A percentile compares a stretch with the other conserved stretches of the same genome.
These are phyloP conservation scores for Crithidia mellificae DNA, from an alignment of 208 protist species.

Conservation along the genomic window DNA sequence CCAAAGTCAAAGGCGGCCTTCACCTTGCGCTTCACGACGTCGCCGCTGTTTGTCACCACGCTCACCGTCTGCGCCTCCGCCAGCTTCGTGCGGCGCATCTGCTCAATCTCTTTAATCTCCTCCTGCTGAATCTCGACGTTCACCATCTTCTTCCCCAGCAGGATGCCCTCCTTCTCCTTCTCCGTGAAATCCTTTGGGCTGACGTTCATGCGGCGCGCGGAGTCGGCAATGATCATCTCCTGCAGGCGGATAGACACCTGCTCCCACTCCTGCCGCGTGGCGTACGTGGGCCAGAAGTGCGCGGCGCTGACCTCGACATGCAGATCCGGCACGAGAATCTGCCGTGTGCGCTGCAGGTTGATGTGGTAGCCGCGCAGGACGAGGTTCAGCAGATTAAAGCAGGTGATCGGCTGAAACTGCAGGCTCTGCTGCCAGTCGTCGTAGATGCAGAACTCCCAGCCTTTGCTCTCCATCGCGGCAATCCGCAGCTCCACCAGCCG, in stretches of 20 bases:
- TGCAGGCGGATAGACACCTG: conserved; percentile 98
- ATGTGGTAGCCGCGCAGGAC: conserved; percentile 99
- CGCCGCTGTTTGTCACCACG: conserved; percentile 63
- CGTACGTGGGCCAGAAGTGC: conserved; percentile 99
- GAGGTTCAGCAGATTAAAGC: conserved; percentile 99
- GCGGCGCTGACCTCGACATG: conserved; percentile 95
- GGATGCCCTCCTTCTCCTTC: conserved; percentile 99
- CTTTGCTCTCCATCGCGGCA: conserved; percentile 98
- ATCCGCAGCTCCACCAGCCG: conserved; percentile 99
- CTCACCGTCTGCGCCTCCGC: conserved; percentile 62
- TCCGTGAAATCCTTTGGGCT: conserved; percentile 99
- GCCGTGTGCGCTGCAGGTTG: conserved; percentile 96
- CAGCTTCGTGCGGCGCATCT: conserved; percentile 90
- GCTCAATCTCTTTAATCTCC: conserved; percentile 98
- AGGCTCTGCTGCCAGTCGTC: conserved; percentile 99
- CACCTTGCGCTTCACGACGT: conserved; percentile 79
- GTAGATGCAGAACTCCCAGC: conserved; percentile 99
- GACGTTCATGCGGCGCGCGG: conserved; percentile 99
- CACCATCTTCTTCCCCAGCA: conserved; percentile 99
- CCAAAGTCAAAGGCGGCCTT: conserved; percentile 88
- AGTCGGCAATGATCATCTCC: conserved; percentile 99
- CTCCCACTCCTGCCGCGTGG: conserved; percentile 98
- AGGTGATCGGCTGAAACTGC: conserved; percentile 98
- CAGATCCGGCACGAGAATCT: conserved; percentile 97
- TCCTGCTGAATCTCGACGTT: conserved; percentile 98